These are phyloP conservation scores for Botryotinia convoluta DNA, from an alignment of 2,329 filamentous ascomycete genomes.

Conservation along the genomic window DNA sequence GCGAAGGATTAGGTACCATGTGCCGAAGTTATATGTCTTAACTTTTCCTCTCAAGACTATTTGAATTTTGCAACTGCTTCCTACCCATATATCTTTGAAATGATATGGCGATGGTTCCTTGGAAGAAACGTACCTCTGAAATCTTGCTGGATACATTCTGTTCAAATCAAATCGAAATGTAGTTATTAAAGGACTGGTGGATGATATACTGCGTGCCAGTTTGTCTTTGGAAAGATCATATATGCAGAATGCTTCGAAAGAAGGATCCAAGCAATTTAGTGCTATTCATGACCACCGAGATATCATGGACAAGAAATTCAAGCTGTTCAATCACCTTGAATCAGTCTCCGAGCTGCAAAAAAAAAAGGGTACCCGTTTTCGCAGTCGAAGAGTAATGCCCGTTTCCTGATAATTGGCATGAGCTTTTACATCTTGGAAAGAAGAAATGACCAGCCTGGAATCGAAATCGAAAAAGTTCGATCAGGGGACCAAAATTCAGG, in stretches of 20 bases:
- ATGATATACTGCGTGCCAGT: neutral
- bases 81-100: neutral
- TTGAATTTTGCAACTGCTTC: neutral
- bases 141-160: neutral
- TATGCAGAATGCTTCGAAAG: neutral
- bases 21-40: neutral
- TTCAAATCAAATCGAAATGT: neutral
- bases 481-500: neutral
- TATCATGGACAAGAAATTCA: no score
- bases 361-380: no score
- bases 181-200: no score
- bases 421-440: neutral
- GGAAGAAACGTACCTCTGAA: neutral
- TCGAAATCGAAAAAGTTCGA: neutral
- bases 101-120: neutral
- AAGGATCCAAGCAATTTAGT: rapidly evolving
- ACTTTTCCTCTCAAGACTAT: neutral
- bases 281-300: neutral
- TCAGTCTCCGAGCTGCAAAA: neutral
- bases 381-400: neutral
- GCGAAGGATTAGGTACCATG: neutral
- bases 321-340: neutral
- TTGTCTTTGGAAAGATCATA: no score
- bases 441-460: neutral
- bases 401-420: neutral